phyloP scores from a whole-genome alignment of 441 rosid genomes.

The Theobroma grandiflorum region DNA sequence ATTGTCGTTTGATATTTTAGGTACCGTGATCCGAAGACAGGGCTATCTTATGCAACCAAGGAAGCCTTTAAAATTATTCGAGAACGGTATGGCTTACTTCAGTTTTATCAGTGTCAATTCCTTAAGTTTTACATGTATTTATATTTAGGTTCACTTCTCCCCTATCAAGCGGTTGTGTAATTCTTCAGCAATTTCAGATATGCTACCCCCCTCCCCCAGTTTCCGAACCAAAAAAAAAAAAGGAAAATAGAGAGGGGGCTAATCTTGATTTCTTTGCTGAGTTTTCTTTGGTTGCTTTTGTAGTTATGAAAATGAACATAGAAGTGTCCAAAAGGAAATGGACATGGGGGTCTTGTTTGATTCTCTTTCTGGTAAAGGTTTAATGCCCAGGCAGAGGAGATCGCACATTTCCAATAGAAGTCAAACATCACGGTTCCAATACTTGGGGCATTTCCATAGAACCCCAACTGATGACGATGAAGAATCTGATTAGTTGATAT shows the following conservation, averaged over 20 bases:
- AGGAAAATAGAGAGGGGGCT: not conserved
- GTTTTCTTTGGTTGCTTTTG: constrained; percentile 17
- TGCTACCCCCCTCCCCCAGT: not conserved
- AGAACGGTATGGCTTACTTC: constrained; percentile 57
- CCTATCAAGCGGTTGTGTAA: not conserved
- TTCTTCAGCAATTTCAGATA: not conserved
- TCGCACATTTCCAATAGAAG: constrained; percentile 47
- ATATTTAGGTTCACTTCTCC: not conserved
- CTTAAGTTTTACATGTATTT: not conserved
- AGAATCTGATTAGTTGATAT: constrained; percentile 57
- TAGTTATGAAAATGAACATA: constrained; percentile 62
- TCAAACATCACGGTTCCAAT: constrained; percentile 46
- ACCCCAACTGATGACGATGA: constrained; percentile 62
- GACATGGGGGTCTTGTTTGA: constrained; percentile 79
- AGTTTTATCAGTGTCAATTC: not conserved
- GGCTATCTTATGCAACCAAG: constrained; percentile 84
- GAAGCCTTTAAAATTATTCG: constrained; percentile 91
- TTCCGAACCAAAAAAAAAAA: not conserved
- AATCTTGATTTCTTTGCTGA: constrained; percentile 12
- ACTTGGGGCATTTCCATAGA: constrained; percentile 53
- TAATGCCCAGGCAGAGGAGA: constrained; percentile 61
- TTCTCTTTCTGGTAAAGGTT: constrained; percentile 69
- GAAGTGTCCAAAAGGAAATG: constrained; percentile 64
- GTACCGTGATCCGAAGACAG: constrained; percentile 95
- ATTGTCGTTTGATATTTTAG: constrained; percentile 46